Base-by-base conservation (phyloP, 2,329 filamentous ascomycete species). In the Sporothrix schenckii region DNA sequence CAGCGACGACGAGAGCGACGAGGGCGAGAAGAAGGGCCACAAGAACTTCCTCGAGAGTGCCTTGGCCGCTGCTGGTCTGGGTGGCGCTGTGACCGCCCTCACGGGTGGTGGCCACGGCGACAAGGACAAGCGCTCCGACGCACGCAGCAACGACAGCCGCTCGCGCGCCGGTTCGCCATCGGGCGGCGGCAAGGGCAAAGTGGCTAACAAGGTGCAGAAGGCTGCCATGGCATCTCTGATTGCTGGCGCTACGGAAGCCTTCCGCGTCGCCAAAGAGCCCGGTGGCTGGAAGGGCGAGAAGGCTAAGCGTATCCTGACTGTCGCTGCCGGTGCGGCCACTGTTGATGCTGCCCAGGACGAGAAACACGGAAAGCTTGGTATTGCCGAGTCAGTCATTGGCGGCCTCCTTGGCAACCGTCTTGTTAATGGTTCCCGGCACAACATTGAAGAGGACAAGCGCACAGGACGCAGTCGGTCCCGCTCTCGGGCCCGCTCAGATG, bases 211-310 rank as follows among this genome's bases (percentile, higher is more conserved):
- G 75, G 87, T 92, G 61, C 89, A 93, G 74, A 93, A 97, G 80
- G 93, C 93, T 47, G 92, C 94, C 78, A 94, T 95, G 83, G 94
- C 94, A 47, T 95, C 94, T 24, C 84, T 97, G 52, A 87, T 97
- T 61, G 94, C 94, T 41, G 94, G 93, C 76, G 94, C 94, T 53
- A 91, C 93, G 69, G 94, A 97, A 80, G 94, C 94, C 54, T 97
- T 97, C 85, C 91, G 92, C 72, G 90, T 93, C 70, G 90, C 94
- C 78, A 97, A 94, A 76, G 91, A 95, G 73, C 91, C 93, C 2
- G 94, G 94, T 69, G 88, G 90, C 56, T 97, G 94, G 93, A 91
- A 90, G 73, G 94, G 94, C 50, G 91, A 92, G 73, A 97, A 97
- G 81, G 92, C 93, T 74, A 95, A 93, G 83, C 92, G 94, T 68